A percentile compares a stretch with the other conserved stretches of the same genome.
These are phyloP conservation scores for Globisporangium carolinianum DNA, from an alignment of 352 stramenopile species.

Conservation along the genomic window DNA sequence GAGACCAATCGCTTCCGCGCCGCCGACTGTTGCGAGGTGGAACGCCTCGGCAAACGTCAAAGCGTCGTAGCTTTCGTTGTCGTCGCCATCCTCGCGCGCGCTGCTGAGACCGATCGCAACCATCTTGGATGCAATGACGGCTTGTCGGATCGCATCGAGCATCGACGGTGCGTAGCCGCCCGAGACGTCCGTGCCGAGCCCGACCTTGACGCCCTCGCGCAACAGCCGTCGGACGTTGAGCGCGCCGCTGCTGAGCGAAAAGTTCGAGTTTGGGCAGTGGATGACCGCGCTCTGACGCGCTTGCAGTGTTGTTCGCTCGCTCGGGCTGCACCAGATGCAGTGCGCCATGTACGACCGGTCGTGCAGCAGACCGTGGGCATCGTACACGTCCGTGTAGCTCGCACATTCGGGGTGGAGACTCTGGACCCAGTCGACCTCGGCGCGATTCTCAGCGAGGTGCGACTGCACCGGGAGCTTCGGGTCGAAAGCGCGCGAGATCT, in stretches of 20 bases:
- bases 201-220: conserved; percentile 84
- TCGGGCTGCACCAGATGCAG: conserved; percentile 81
- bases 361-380: conserved; percentile 84
- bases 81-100: conserved; percentile 19
- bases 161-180: conserved; percentile 93
- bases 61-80: conserved; percentile 19
- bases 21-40: conserved; percentile 86
- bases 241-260: conserved; percentile 87
- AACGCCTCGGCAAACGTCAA: conserved; percentile 84
- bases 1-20: conserved; percentile 74
- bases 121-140: conserved; percentile 87
- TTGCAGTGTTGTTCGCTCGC: conserved; percentile 70
- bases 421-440: conserved; percentile 85
- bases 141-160: conserved; percentile 87
- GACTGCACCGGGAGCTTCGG: conserved; percentile 84
- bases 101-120: conserved; percentile 63
- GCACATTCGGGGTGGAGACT: conserved; percentile 74
- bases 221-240: conserved; percentile 74
- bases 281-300: conserved; percentile 76
- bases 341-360: conserved; percentile 93
- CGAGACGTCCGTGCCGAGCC: conserved; percentile 92
- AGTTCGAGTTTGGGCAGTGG: conserved; percentile 94
- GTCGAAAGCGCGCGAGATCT: conserved; percentile 73
- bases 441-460: conserved; percentile 87
- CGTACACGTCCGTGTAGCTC: conserved; percentile 77